Conservation (phyloP, 495 filamentous ascomycete species). For the Neurospora terricola region DNA sequence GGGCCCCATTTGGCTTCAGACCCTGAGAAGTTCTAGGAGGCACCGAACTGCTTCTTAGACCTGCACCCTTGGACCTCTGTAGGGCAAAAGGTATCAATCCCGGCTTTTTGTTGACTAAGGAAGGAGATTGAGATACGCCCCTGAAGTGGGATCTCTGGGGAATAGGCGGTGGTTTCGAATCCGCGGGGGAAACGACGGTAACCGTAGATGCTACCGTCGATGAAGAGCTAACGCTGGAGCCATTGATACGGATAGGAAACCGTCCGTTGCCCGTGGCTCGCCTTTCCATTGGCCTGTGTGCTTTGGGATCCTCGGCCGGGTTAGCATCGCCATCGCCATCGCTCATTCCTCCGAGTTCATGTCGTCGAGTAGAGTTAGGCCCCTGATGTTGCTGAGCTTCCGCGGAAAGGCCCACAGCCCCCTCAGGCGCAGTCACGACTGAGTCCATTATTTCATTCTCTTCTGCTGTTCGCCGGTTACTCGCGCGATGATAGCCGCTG, state of each 20-base stretch:
- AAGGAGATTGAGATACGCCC: conserved; percentile 57
- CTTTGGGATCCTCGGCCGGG: background rate
- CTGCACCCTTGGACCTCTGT: conserved; percentile 49
- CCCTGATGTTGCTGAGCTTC: background rate
- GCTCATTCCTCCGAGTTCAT: background rate
- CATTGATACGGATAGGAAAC: conserved; percentile 70
- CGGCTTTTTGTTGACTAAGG: conserved; percentile 43
- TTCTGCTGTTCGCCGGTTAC: background rate
- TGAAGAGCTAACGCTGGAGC: conserved; percentile 21
- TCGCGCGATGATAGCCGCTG: background rate
- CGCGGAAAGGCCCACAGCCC: background rate
- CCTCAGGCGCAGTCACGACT: background rate
- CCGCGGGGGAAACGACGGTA: conserved; percentile 25
- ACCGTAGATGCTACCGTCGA: background rate
- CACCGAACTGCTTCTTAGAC: conserved; percentile 76
- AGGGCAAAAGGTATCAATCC: conserved; percentile 55
- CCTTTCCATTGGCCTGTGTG: background rate
- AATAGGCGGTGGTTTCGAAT: conserved; percentile 56
- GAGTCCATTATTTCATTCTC: background rate
- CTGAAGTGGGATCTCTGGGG: conserved; percentile 65
- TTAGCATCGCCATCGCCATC: background rate
- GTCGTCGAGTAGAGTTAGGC: background rate
- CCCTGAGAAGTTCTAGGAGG: conserved; percentile 54
- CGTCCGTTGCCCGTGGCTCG: conserved; percentile 45
- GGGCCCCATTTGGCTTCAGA: background rate